Percentiles rank a stretch among this genome's conserved stretches.
Evolutionary conservation across 2,329 filamentous ascomycete genomes (phyloP).

Genomic region (Arthrobotrys megalospora): DNA sequence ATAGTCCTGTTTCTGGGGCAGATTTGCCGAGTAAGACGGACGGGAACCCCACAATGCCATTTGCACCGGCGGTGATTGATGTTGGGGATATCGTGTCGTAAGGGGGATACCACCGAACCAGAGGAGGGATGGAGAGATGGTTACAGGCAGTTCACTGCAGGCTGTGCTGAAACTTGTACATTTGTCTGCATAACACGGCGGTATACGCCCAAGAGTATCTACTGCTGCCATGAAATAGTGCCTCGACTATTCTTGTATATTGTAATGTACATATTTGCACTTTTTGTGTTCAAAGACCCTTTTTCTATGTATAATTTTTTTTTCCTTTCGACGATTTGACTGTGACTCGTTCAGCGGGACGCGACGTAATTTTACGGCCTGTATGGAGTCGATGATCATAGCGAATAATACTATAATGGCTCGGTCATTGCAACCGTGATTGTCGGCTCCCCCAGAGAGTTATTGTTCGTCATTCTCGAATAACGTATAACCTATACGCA

Average conservation of each 20-base stretch:
- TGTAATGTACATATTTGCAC: slow-evolving; percentile 59
- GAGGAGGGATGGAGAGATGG: not conserved
- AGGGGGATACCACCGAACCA: not conserved
- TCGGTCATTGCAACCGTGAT: too few species aligned
- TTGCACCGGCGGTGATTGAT: slow-evolving; percentile 74
- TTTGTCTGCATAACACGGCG: slow-evolving; percentile 12
- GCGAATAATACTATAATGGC: too few species aligned
- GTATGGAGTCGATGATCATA: too few species aligned
- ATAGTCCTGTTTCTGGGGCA: slow-evolving; percentile 76
- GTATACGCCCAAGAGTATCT: slow-evolving; percentile 10
- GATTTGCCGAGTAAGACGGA: slow-evolving; percentile 71
- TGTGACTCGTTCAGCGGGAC: not conserved
- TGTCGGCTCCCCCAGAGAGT: too few species aligned
- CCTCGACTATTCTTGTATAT: slow-evolving; percentile 44
- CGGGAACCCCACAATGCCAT: slow-evolving; percentile 66
- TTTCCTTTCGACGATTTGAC: not conserved
- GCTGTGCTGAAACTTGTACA: slow-evolving; percentile 24
- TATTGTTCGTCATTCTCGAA: too few species aligned
- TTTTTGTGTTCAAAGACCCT: not conserved
- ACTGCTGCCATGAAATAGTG: slow-evolving; percentile 7
- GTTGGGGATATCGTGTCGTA: slow-evolving; percentile 72
- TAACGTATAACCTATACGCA: too few species aligned
- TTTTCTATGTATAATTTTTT: slow-evolving; percentile 36
- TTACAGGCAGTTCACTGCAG: slow-evolving; percentile 10
- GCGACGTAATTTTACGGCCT: too few species aligned